Base-by-base conservation (phyloP, 208 protist species). In the Endotrypanum monterogeii region DNA sequence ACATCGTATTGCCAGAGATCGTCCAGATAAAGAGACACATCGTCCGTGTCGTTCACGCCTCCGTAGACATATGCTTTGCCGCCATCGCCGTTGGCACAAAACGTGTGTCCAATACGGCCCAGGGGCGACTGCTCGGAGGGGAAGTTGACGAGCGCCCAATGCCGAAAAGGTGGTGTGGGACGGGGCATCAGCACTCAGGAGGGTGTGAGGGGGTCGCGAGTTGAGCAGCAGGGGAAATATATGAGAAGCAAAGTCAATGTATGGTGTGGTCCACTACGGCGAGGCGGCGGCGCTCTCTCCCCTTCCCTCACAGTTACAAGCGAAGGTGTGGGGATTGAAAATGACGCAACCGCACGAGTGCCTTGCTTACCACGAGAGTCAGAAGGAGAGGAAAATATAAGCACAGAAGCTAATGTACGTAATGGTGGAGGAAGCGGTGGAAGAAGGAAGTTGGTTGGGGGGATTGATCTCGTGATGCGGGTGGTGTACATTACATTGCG, bases 41-140 rank as follows among this genome's bases (percentile, higher is more conserved):
- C 87, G 69, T 92, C 83, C 4, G 78, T 87, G 75, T 97, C 93
- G 76, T 94, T 94, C 35, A 95, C 89, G 57, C 93, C 93, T 35
- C 90, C 93, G 82, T 93, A 97, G 39, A 97, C 83, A 82, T 93
- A 95, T 6, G 91, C 87, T 67, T 92, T 95, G 60, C 61, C 84
- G 55, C 86, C 88, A 32, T 84, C 86, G 39, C 54, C 78, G 73
- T 92, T 89, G 65, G 89, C 81, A 74, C 88, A 93, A 70, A 97
- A 83, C 25, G 89, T 92, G 82, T 97, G 93, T 5, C 93, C 93
- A 75, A 97, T 97, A 28, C 93, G 80, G 65, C 93, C 93, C 8
- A 85, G 83, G 18, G 93, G 93, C 6, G 81, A 80, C 30, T 70
- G 66, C 67, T 76, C 68, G 14, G 70, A 61, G 35, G 68, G 79